Percentiles rank a stretch among this genome's conserved stretches.
These are phyloP conservation scores for Alnus rubra DNA, from an alignment of 306 rosid genomes.

Conservation along the genomic window DNA sequence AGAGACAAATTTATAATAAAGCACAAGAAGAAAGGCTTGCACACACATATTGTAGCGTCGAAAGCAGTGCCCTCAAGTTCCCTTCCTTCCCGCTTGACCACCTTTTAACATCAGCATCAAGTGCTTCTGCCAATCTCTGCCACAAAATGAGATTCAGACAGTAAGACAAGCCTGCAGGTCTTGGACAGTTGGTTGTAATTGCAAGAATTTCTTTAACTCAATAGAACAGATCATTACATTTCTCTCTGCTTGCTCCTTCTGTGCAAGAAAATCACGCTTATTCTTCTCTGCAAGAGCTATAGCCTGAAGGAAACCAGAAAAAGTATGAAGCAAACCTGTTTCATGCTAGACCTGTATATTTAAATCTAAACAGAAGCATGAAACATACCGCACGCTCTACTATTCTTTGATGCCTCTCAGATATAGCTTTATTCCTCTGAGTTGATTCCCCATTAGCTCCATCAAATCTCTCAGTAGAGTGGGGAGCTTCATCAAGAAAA, in stretches of 20 bases:
- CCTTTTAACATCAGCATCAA: slow-evolving; percentile 86
- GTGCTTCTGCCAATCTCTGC: slow-evolving; percentile 87
- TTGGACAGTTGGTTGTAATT: neutral
- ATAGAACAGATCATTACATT: slow-evolving; percentile 50
- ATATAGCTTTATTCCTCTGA: slow-evolving; percentile 79
- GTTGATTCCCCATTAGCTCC: slow-evolving; percentile 61
- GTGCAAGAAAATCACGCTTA: slow-evolving; percentile 74
- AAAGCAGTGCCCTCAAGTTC: slow-evolving; percentile 88
- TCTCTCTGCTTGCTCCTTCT: slow-evolving; percentile 87
- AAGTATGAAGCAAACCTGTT: slow-evolving; percentile 33
- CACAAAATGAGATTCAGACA: slow-evolving; percentile 31
- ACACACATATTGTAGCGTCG: slow-evolving; percentile 93
- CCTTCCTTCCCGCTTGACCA: slow-evolving; percentile 97
- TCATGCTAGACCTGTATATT: slow-evolving; percentile 16
- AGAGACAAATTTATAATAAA: slow-evolving; percentile 8
- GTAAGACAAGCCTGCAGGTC: slow-evolving; percentile 26
- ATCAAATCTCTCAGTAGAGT: slow-evolving; percentile 46
- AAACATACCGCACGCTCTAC: slow-evolving; percentile 86
- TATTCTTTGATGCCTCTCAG: slow-evolving; percentile 77
- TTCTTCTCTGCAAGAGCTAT: slow-evolving; percentile 95
- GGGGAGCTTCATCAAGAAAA: slow-evolving; percentile 42
- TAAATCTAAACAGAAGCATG: slow-evolving; percentile 24
- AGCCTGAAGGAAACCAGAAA: slow-evolving; percentile 52
- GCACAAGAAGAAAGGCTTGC: slow-evolving; percentile 21
- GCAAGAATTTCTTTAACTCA: slow-evolving; percentile 2